Base-by-base conservation (phyloP, 345 rosid genomes). In the Rhizophora mangle region DNA sequence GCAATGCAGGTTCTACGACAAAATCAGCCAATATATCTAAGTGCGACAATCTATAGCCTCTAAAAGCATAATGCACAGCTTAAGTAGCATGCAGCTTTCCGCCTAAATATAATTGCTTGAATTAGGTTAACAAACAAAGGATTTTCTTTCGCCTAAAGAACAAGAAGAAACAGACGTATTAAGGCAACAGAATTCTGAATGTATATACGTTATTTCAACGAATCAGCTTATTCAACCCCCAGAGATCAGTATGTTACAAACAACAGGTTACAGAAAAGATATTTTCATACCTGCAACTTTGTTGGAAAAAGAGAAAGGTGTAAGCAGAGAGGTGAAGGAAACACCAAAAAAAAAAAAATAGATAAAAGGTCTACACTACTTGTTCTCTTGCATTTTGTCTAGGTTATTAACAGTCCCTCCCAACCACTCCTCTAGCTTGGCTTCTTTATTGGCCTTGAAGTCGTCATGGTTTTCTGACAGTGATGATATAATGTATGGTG, bases 341-440 rank as follows among this genome's bases (percentile, higher is more conserved):
- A 24, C 24, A 24, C 24, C 24, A 24, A 59, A 3, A 5, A 43
- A 46, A 54, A 6, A 8, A 67, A 71, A 18, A 15, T n/a, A 37
- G 30, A 15, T n/a, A 37, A 34, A 18, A 8, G 26, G 9, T 26
- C 24, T 29, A 24, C 36, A 11, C 71, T 31, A 62, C 56, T 62
- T 56, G 26, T 58, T 36, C 61, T 16, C 51, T 19, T 68, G 51
- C 39, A 72, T 21, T 63, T 63, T 68, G 52, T 37, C 66, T 26
- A 58, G 34, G 32, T 20, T 49, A 11, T 51, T 79, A 72, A 74
- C 82, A 64, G 77, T 62, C 70, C 73, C 87, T 73, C 81, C 85
- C 78, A 90, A 77, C 96, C 98, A 95, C 71, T 87, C 91, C 79
- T 90, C 84, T 36, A 92, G 79, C 75, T 89, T 85, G 36, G 92